Evolutionary conservation across 257 asterid genomes (phyloP).

Genomic region (Buddleja alternifolia): DNA sequence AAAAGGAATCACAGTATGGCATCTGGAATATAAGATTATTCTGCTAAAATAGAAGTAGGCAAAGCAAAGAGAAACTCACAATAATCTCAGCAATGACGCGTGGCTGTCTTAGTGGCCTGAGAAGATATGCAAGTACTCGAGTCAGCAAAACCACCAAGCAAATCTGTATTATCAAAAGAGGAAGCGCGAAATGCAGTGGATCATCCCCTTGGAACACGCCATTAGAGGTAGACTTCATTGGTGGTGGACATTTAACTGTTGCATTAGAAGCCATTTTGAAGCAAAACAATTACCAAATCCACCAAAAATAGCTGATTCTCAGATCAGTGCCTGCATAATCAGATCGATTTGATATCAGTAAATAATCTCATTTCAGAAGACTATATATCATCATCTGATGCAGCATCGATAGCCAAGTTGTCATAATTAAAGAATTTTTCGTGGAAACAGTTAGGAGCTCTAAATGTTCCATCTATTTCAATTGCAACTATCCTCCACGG

Average conservation of each 20-base stretch:
- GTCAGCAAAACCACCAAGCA: slow-evolving; percentile 57
- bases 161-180: slow-evolving; percentile 61
- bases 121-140: slow-evolving; percentile 51
- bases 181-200: slow-evolving; percentile 64
- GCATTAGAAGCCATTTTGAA: slow-evolving; percentile 46
- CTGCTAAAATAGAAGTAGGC: neutral
- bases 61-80: slow-evolving; percentile 38
- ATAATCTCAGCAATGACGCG: slow-evolving; percentile 75
- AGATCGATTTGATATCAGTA: slow-evolving; percentile 1
- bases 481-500: too few relatives aligned
- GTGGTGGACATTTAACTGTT: slow-evolving; percentile 46
- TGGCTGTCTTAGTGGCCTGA: slow-evolving; percentile 63
- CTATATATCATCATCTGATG: neutral
- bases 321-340: slow-evolving; percentile 27
- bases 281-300: neutral
- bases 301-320: slow-evolving; percentile 11
- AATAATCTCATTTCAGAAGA: neutral
- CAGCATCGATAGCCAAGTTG: neutral
- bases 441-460: neutral
- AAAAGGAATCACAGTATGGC: too few relatives aligned
- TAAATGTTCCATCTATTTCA: neutral
- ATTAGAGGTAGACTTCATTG: slow-evolving; percentile 67
- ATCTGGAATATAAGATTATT: too few relatives aligned
- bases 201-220: slow-evolving; percentile 69
- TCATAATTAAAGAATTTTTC: neutral